Evolutionary conservation across 257 asterid species (phyloP).

Genomic region (Coffea eugenioides): DNA sequence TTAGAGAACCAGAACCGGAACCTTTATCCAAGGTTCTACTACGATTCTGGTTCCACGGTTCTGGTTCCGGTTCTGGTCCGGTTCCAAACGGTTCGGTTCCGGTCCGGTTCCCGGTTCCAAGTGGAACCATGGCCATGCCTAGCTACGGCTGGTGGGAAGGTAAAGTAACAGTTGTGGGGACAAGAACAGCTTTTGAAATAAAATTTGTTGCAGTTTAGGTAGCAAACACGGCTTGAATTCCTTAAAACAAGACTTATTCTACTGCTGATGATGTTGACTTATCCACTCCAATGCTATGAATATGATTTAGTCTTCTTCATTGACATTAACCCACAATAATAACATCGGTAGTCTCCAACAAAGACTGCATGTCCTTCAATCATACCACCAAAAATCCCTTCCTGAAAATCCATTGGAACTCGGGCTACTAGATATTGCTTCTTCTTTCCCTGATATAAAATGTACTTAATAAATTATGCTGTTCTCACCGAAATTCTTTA

Average conservation of each 20-base stretch:
- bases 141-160: slow-evolving; percentile 5
- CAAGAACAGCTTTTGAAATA: background rate
- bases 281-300: slow-evolving; percentile 12
- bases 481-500: background rate
- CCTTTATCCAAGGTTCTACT: too few species aligned
- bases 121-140: too few species aligned
- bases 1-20: too few species aligned
- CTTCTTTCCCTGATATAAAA: background rate
- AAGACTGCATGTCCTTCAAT: background rate
- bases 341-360: background rate
- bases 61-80: too few species aligned
- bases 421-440: background rate
- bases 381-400: slow-evolving; percentile 7
- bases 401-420: background rate
- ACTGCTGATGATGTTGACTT: slow-evolving; percentile 32
- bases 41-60: too few species aligned
- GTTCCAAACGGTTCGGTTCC: too few species aligned
- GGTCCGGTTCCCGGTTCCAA: too few species aligned
- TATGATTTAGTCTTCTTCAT: background rate
- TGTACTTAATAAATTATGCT: background rate
- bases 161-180: slow-evolving; percentile 14
- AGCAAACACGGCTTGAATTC: slow-evolving; percentile 21
- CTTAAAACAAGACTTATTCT: background rate
- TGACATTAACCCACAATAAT: background rate
- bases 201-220: slow-evolving; percentile 31